Evolutionary conservation across 148 eudicot species (phyloP), one percentile per base, ranked within the genome.

Genomic region (Selenicereus undatus): DNA sequence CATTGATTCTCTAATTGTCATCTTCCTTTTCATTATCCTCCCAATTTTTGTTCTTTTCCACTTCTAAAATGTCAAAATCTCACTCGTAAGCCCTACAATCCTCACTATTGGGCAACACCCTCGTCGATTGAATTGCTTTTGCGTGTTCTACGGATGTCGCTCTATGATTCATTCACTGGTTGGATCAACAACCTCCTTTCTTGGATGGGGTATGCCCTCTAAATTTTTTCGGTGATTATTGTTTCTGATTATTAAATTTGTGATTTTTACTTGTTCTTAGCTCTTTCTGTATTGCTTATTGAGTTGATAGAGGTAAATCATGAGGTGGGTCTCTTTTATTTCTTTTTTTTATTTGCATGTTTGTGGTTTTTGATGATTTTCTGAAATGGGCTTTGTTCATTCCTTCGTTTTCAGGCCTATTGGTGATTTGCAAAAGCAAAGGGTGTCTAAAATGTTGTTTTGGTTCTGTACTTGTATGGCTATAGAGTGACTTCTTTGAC

Each of bases 181-280:
- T 93, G 98, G 98, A 84, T 93, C 91, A 88, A 85, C 83, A 85
- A 86, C 75, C 85, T 91, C 79, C 88, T 95, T 73, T 89, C 90
- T 84, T 95, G 95, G 76, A 89, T 93, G 78, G 92, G 98, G 97
- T 94, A 93, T 75, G 90, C 82, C 51, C 76, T 84, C 69, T 71
- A 51, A 56, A 22, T 2, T 51, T 64, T 64, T 68, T 9, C 7
- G 2, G 6, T 13, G 8, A 29, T 71, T 35, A 3, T 32, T 36
- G 39, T 36, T 14, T 71, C 45, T 32, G 43, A 71, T 71, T 35
- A 32, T 71, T n/a, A 65, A n/a, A 32, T 71, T 32, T 17, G 7
- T 3, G 43, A 71, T 71, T 71, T 36, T 71, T 36, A 17, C 8
- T 36, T 71, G 45, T 32, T 6, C 42, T 36, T 71, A 71, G 69